Conservation (phyloP, 2,329 filamentous ascomycete genomes). For the Fusarium mangiferae region DNA sequence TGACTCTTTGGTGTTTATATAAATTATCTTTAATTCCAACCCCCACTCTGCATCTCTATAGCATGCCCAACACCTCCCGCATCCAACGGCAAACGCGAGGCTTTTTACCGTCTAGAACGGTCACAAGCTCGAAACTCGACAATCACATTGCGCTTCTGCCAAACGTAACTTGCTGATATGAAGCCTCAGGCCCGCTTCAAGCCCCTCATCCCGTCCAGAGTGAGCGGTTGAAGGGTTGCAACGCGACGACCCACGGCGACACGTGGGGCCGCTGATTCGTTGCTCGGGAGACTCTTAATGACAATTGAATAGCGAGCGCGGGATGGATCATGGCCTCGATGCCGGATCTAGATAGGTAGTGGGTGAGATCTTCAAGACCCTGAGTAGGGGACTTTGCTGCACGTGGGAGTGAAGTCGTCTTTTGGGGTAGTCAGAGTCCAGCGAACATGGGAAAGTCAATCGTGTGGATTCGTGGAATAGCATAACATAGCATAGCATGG, state of each 20-base stretch:
- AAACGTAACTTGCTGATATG: slow-evolving; percentile 29
- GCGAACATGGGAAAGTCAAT: slow-evolving; percentile 1
- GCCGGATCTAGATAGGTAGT: slow-evolving; percentile 13
- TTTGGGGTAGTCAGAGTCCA: background rate
- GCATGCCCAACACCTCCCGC: background rate
- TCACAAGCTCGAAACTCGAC: slow-evolving; percentile 7
- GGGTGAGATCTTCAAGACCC: background rate
- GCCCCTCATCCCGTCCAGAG: slow-evolving; percentile 12
- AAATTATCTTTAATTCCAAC: background rate
- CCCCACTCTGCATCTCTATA: slow-evolving; percentile 18
- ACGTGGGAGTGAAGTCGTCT: slow-evolving; percentile 20
- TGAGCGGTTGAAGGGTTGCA: slow-evolving; percentile 13
- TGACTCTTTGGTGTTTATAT: slow-evolving; percentile 36
- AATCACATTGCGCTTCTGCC: slow-evolving; percentile 29
- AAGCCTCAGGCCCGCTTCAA: slow-evolving; percentile 23
- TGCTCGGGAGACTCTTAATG: slow-evolving; percentile 13
- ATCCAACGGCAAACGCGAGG: slow-evolving; percentile 29
- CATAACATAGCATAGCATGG: background rate
- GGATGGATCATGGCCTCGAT: slow-evolving; percentile 2
- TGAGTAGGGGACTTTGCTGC: background rate
- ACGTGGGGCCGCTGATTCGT: slow-evolving; percentile 48
- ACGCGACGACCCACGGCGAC: slow-evolving; percentile 25
- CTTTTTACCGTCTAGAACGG: background rate
- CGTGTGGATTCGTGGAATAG: background rate
- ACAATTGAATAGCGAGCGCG: slow-evolving; percentile 5